Base-by-base conservation (phyloP, 2,329 filamentous ascomycete genomes). In the Sporothrix pseudoabietina region DNA sequence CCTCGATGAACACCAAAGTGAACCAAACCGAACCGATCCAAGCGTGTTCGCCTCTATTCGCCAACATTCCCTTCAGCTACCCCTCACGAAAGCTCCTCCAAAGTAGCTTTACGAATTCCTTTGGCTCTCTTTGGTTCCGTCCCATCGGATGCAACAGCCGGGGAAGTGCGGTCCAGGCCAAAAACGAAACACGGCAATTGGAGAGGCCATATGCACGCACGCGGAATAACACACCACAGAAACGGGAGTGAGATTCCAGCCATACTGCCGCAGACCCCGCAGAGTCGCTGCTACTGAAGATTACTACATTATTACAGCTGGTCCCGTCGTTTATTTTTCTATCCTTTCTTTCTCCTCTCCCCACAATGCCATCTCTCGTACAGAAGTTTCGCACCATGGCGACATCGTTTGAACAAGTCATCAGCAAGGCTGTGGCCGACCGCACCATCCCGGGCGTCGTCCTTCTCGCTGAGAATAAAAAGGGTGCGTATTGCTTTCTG, bases 381-480 rank as follows among this genome's bases (percentile, higher is more conserved):
- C 26, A 63, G 9, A 26, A 71, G n/a, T 57, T n/a, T 14, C 71
- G 32, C 39, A 63, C 26, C 9, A 69, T 63, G 71, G 71, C 71
- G 44, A 49, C 72, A 22, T 68, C 59, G 5, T 78, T 78, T 44
- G 73, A 78, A 3, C 63, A 74, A 19, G 30, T 72, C 12, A 75
- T 78, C 19, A 70, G 63, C 19, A 69, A 76, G 65, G 77, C 77
- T 4, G 77, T 77, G 22, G 70, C 47, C 63, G 74, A 72, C 68
- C 73, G 75, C 14, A 73, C 65, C 7, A 52, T 77, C 2, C 76
- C 77, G 1, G 76, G 76, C 47, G 75, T 77, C 30, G 75, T 78
- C 4, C 72, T 78, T n/a, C 61, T 77, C 49, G 77, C 76, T 14
- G 72, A 75, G 61, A 73, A 77, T 57, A 75, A 69, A 7, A 30